These are phyloP conservation scores for Apiotrichum porosum DNA, from an alignment of 1,284 basidiomycete species.

Conservation along the genomic window DNA sequence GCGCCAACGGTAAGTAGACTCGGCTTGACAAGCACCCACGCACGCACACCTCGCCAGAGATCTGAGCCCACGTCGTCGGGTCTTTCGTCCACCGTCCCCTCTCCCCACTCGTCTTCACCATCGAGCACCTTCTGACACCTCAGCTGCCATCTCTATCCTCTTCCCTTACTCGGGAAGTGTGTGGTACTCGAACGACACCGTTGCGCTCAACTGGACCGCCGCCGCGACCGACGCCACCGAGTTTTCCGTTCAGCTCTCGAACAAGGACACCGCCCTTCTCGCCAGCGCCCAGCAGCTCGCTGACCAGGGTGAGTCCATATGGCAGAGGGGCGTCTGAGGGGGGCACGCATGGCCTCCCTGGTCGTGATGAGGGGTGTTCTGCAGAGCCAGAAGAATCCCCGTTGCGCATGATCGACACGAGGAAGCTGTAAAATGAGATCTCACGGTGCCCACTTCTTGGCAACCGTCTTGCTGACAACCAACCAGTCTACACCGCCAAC, in stretches of 20 bases:
- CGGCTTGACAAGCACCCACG: background rate
- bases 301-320: conserved; percentile 37
- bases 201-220: conserved; percentile 42
- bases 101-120: too few relatives aligned
- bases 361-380: too few relatives aligned
- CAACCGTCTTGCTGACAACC: background rate
- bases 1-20: conserved; percentile 20
- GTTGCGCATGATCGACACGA: background rate
- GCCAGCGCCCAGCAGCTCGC: conserved; percentile 35
- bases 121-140: conserved; percentile 3
- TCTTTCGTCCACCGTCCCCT: too few relatives aligned
- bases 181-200: conserved; percentile 44
- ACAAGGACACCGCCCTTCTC: conserved; percentile 27
- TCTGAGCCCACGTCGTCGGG: too few relatives aligned
- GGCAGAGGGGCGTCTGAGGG: background rate
- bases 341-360: too few relatives aligned
- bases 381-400: too few relatives aligned
- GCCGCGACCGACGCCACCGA: conserved; percentile 31
- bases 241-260: conserved; percentile 37
- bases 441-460: too few relatives aligned
- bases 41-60: background rate
- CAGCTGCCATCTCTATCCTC: conserved; percentile 37
- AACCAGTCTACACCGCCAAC: conserved; percentile 30
- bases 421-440: too few relatives aligned
- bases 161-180: conserved; percentile 31